Percentiles rank a stretch among this genome's conserved stretches.
Evolutionary conservation across 768 basidiomycete genomes (phyloP).

Genomic region (Phylloporus arenicola): DNA sequence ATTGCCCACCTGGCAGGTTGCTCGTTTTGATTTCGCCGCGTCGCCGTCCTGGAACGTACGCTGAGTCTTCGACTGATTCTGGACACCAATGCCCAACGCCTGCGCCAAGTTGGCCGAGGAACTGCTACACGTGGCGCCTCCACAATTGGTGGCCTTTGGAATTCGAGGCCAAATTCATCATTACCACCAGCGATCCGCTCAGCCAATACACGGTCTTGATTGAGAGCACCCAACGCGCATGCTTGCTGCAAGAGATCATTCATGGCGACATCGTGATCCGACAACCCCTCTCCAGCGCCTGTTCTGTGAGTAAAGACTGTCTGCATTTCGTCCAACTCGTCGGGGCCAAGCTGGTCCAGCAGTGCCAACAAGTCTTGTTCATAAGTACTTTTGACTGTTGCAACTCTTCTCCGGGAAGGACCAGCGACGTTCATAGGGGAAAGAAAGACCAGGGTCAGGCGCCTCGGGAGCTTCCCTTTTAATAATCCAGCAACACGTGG

Average conservation of each 20-base stretch:
- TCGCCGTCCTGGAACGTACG: constrained; percentile 1
- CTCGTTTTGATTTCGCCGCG: not conserved
- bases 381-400: constrained; percentile 17
- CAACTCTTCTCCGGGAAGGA: constrained; percentile 14
- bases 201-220: constrained; percentile 23
- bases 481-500: constrained; percentile 2
- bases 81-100: not conserved
- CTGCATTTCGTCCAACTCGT: constrained; percentile 19
- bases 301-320: constrained; percentile 4
- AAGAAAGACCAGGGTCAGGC: constrained; percentile 7
- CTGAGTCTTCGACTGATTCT: not conserved
- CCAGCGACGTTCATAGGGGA: constrained; percentile 24
- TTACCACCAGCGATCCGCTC: constrained; percentile 12
- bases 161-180: not conserved
- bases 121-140: not conserved
- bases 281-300: constrained; percentile 6
- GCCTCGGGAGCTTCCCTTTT: not conserved
- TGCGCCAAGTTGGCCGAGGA: not conserved
- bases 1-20: constrained; percentile 10
- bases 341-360: constrained; percentile 14
- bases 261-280: constrained; percentile 24
- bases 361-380: constrained; percentile 23
- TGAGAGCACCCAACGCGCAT: constrained; percentile 8
- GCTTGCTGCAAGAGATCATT: constrained; percentile 23
- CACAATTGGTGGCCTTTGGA: not conserved